Evolutionary conservation across 2,329 filamentous ascomycete genomes (phyloP), one percentile per base, ranked within the genome.

Genomic region (Apiospora saccharicola): DNA sequence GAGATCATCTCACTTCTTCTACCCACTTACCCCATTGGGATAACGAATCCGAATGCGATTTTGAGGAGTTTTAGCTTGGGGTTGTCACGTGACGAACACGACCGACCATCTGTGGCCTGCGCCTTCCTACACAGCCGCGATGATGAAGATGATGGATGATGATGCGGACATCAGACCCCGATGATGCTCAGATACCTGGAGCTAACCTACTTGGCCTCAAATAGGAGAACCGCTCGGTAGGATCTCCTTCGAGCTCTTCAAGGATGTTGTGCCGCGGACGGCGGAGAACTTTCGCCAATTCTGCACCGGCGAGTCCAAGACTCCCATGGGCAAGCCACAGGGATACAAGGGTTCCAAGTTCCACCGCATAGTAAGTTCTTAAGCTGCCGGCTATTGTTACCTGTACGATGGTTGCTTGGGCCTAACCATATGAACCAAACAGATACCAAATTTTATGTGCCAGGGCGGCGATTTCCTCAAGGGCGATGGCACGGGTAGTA

Each of bases 371-470:
- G 94, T 97, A 84, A 78, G 92, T 86, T 86, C 44, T 8, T 10
- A 41, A 41, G 8, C 30, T 61, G 30, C 30, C 53, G 53, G 30
- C 19, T 64, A 41, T 41, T 14, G 44, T 67, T 41, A 61, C n/a
- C 67, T 13, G 64, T 26, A 71, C 14, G 64, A 22, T 19, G 10
- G 30, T n/a, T 64, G 30, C 19, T 41, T 8, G 19, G 30, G 8
- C 8, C 19, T 64, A 41, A 41, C 57, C 30, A 57, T 44, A 14
- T 41, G n/a, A 51, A n/a, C 14, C 47, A 61, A 19, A 26, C 70
- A 97, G 94, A 98, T 98, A 82, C 94, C 93, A 84, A 93, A 94
- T 79, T 98, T 98, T 85, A 98, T 98, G 96, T 93, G 96, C 79
- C 96, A 99, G 83, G 96, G 96, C 67, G 96, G 96, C 71, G 96